These are phyloP conservation scores for Cercospora berteroae DNA, from an alignment of 2,329 filamentous ascomycete genomes.

Conservation along the genomic window DNA sequence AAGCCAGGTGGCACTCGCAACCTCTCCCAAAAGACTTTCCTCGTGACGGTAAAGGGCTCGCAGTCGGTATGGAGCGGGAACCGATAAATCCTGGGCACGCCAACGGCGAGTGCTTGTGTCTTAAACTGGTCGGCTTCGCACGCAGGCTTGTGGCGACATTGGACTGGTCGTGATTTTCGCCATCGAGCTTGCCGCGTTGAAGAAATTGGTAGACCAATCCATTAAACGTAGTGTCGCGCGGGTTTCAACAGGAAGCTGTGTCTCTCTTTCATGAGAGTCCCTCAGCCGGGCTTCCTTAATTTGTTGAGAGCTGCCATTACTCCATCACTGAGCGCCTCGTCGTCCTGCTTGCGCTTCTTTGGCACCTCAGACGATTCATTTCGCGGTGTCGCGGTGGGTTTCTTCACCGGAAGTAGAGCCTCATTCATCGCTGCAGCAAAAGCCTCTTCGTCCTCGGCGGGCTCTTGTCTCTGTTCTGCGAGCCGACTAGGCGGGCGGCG, in stretches of 20 bases:
- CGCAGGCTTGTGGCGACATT: slow-evolving; percentile 29
- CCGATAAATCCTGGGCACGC: neutral
- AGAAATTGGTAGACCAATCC: neutral
- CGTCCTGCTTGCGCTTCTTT: slow-evolving; percentile 40
- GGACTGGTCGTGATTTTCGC: slow-evolving; percentile 27
- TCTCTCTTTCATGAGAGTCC: neutral
- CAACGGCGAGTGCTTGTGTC: slow-evolving; percentile 34
- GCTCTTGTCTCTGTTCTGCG: slow-evolving; percentile 32
- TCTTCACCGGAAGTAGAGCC: slow-evolving; percentile 17
- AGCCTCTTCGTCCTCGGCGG: slow-evolving; percentile 49
- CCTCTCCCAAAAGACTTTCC: slow-evolving; percentile 29
- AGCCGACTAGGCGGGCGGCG: slow-evolving; percentile 37
- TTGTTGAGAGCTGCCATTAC: slow-evolving; percentile 59
- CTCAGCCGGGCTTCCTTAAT: slow-evolving; percentile 42
- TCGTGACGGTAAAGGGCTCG: slow-evolving; percentile 15
- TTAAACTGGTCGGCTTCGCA: slow-evolving; percentile 31
- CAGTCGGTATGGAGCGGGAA: slow-evolving; percentile 12
- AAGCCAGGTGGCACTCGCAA: slow-evolving; percentile 43
- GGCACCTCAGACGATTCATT: slow-evolving; percentile 10
- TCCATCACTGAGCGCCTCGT: slow-evolving; percentile 55
- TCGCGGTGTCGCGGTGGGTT: neutral
- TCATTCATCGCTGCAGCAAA: slow-evolving; percentile 35
- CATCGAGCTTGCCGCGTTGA: neutral
- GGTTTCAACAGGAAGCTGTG: neutral
- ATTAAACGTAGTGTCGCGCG: neutral